Conservation (phyloP, 441 rosid genomes). For the Omphalea diandra region DNA sequence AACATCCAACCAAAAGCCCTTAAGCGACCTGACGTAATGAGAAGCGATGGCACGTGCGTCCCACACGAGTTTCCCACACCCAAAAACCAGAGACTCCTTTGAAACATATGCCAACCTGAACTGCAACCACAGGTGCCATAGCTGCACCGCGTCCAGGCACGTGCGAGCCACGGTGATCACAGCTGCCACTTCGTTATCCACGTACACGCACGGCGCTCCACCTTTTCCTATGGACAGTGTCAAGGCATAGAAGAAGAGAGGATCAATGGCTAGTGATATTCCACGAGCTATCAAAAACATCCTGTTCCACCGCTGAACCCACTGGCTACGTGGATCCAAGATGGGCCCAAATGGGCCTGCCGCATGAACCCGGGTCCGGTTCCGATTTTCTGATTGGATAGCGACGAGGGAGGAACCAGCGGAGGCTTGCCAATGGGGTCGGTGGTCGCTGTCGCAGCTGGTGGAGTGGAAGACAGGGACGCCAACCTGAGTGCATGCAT, state of each 20-base stretch:
- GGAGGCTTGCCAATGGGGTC: slow-evolving; percentile 67
- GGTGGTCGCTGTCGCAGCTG: slow-evolving; percentile 58
- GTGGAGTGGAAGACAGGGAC: slow-evolving; percentile 76
- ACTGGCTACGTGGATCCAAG: slow-evolving; percentile 63
- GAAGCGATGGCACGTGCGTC: slow-evolving; percentile 64
- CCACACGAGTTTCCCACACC: slow-evolving; percentile 86
- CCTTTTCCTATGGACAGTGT: slow-evolving; percentile 36
- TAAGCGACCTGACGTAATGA: slow-evolving; percentile 52
- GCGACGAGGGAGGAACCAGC: slow-evolving; percentile 64
- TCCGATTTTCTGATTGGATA: slow-evolving; percentile 23
- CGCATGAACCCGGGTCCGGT: background rate
- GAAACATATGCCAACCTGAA: slow-evolving; percentile 71
- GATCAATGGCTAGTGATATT: slow-evolving; percentile 64
- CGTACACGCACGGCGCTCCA: slow-evolving; percentile 54
- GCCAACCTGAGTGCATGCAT: slow-evolving; percentile 65
- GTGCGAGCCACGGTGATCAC: slow-evolving; percentile 52
- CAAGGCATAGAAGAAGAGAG: slow-evolving; percentile 71
- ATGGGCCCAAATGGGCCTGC: slow-evolving; percentile 42
- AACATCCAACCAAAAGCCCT: slow-evolving; percentile 70
- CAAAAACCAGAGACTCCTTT: slow-evolving; percentile 62
- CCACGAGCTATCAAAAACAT: slow-evolving; percentile 58
- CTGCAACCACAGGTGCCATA: slow-evolving; percentile 69
- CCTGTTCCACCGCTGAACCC: slow-evolving; percentile 63
- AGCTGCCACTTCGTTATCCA: slow-evolving; percentile 59
- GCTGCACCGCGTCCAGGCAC: slow-evolving; percentile 50